Evolutionary conservation across 1,139 yeast genomes (phyloP).

Genomic region (Pneumocystis murina): DNA sequence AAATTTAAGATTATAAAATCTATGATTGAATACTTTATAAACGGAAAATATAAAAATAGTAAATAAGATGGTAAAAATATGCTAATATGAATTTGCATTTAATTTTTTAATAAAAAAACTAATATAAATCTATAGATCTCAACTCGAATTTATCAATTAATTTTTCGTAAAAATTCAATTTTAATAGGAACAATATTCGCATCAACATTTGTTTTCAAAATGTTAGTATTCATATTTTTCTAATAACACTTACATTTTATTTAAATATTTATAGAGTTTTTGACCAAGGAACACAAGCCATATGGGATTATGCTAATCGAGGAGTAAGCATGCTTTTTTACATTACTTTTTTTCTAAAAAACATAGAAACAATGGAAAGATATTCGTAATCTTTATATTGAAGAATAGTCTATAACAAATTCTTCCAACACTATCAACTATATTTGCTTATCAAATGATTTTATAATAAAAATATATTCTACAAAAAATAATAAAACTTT

Average conservation of each 20-base stretch:
- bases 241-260: background rate
- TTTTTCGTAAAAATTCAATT: constrained; percentile 86
- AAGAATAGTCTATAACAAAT: background rate
- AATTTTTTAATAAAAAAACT: background rate
- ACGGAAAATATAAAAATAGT: background rate
- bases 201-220: constrained; percentile 83
- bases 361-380: constrained; percentile 78
- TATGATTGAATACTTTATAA: background rate
- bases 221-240: constrained; percentile 23
- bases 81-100: background rate
- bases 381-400: constrained; percentile 46
- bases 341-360: background rate
- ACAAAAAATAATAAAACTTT: background rate
- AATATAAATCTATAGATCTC: constrained; percentile 20
- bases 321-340: constrained; percentile 29
- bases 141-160: constrained; percentile 45
- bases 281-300: constrained; percentile 59
- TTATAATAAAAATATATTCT: background rate
- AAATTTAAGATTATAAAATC: background rate
- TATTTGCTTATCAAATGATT: background rate
- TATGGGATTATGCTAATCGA: constrained; percentile 78
- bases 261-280: constrained; percentile 32
- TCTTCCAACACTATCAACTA: background rate
- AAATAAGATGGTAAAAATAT: background rate
- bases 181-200: constrained; percentile 76